A percentile compares a stretch with the other conserved stretches of the same genome.
Evolutionary conservation across 108 stramenopile species (phyloP).

Genomic region (Nitzschia sp.): DNA sequence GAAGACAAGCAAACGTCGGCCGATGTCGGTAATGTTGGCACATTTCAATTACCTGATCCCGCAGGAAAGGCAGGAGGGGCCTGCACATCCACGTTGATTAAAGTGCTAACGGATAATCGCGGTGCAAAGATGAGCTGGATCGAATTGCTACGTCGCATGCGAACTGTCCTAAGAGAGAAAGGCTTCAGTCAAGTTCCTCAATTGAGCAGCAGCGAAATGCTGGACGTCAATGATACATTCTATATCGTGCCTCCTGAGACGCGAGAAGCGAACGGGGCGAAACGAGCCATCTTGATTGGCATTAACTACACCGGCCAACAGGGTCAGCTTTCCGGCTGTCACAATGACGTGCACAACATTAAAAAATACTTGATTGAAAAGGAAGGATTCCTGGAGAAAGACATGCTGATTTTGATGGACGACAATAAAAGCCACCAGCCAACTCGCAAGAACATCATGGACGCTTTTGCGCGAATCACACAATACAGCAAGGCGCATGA

Average conservation of each 20-base stretch:
- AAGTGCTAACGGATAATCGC: conserved; percentile 65
- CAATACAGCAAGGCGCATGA: conserved; percentile 74
- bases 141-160: conserved; percentile 68
- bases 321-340: conserved; percentile 82
- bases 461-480: conserved; percentile 73
- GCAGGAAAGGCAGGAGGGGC: conserved; percentile 84
- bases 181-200: conserved; percentile 80
- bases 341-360: conserved; percentile 59
- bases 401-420: conserved; percentile 91
- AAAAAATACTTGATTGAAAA: conserved; percentile 77
- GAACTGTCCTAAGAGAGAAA: conserved; percentile 51
- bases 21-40: conserved; percentile 77
- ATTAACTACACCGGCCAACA: conserved; percentile 90
- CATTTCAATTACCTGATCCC: conserved; percentile 87
- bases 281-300: conserved; percentile 82
- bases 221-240: conserved; percentile 61
- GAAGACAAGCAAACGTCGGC: conserved; percentile 83
- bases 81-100: conserved; percentile 88
- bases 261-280: conserved; percentile 31
- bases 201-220: conserved; percentile 70
- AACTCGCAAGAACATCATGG: conserved; percentile 73
- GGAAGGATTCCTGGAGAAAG: conserved; percentile 77
- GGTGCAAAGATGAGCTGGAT: conserved; percentile 67
- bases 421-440: conserved; percentile 73
- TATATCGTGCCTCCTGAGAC: conserved; percentile 41